These are phyloP conservation scores for Moricandia moricandioides DNA, from an alignment of 345 rosid genomes.

Conservation along the genomic window DNA sequence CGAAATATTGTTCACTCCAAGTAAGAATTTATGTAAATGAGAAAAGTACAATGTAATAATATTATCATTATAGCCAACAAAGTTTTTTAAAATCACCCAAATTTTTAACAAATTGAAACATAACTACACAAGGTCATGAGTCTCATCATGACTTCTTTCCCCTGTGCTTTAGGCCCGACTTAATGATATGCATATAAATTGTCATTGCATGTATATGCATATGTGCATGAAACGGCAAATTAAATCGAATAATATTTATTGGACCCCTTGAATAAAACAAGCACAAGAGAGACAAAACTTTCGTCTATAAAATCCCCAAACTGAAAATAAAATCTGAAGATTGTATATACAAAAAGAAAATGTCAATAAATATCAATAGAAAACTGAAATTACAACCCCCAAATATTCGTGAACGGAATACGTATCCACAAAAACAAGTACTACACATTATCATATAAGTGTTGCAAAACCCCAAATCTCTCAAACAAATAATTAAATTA, in stretches of 20 bases:
- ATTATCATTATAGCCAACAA: not conserved
- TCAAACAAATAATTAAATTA: constrained; percentile 16
- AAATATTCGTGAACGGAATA: constrained; percentile 3
- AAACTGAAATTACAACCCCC: not conserved
- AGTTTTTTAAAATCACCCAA: too few species aligned
- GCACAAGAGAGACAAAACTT: constrained; percentile 30
- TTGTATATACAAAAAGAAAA: not conserved
- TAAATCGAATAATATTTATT: constrained; percentile 11
- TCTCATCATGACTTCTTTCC: not conserved
- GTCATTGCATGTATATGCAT: not conserved
- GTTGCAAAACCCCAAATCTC: constrained; percentile 29
- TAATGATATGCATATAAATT: not conserved
- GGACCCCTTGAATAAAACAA: constrained; percentile 36
- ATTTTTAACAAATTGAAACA: not conserved
- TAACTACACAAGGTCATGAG: not conserved
- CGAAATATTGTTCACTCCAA: not conserved
- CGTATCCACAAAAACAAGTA: constrained; percentile 3
- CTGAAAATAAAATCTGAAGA: not conserved
- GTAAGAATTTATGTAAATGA: not conserved
- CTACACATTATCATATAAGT: not conserved
- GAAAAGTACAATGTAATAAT: not conserved
- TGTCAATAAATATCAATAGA: not conserved
- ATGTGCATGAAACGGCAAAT: constrained; percentile 28
- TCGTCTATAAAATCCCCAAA: constrained; percentile 14
- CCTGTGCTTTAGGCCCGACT: not conserved